phyloP scores from a whole-genome alignment of 768 basidiomycete species.

The Boletellus ananas region DNA sequence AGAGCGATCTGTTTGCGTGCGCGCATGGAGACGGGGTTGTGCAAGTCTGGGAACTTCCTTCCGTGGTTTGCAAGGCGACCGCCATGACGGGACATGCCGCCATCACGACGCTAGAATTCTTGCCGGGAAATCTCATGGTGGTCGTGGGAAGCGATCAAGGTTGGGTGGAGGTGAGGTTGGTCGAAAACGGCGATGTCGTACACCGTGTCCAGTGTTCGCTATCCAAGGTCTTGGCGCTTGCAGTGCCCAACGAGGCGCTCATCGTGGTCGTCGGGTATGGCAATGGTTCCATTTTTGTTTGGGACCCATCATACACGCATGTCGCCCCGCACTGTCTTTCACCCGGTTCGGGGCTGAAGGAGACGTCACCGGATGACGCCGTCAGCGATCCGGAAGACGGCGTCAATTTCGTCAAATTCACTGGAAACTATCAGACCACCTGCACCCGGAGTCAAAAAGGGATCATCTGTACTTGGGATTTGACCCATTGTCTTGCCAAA shows the following conservation, averaged over 20 bases:
- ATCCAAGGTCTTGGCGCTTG: conserved; percentile 11
- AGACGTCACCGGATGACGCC: not conserved
- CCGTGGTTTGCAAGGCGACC: conserved; percentile 1
- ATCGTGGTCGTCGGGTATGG: conserved; percentile 11
- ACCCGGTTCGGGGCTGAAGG: not conserved
- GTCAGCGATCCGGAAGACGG: not conserved
- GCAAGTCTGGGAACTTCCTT: conserved; percentile 19
- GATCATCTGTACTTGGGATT: conserved; percentile 14
- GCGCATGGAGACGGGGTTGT: conserved; percentile 15
- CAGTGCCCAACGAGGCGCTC: conserved; percentile 6
- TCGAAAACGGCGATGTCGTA: conserved; percentile 11
- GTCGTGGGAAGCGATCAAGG: conserved; percentile 12
- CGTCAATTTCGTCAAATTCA: conserved; percentile 14
- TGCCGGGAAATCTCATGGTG: conserved; percentile 8
- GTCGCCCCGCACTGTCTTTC: conserved; percentile 7
- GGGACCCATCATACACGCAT: conserved; percentile 10
- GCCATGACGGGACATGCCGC: conserved; percentile 10
- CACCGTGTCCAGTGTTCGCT: conserved; percentile 3
- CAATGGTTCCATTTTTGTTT: conserved; percentile 16
- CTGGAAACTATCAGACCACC: not conserved
- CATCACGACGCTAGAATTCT: conserved; percentile 12
- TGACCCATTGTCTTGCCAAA: conserved; percentile 8
- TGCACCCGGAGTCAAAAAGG: conserved; percentile 12
- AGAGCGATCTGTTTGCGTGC: conserved; percentile 11
- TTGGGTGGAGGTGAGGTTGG: conserved; percentile 10